Conservation (phyloP, 768 basidiomycete genomes). For the Mycena indigotica region DNA sequence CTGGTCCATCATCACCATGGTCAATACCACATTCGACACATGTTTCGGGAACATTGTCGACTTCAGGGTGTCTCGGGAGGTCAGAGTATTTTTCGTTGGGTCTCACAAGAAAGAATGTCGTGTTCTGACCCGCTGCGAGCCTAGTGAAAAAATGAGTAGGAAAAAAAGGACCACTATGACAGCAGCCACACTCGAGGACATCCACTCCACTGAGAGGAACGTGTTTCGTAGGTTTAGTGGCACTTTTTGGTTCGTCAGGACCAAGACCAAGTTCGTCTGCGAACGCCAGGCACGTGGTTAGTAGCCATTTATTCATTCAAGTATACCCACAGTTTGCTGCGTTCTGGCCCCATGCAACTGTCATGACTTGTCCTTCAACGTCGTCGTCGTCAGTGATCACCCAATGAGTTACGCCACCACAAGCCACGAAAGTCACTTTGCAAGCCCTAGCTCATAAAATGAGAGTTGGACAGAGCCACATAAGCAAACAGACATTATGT, state of each 20-base stretch:
- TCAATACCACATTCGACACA: constrained; percentile 77
- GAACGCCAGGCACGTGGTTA: background rate
- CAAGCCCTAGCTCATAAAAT: constrained; percentile 63
- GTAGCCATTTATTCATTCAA: background rate
- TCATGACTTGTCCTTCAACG: constrained; percentile 60
- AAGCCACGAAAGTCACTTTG: constrained; percentile 66
- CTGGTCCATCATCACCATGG: constrained; percentile 68
- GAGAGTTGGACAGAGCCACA: background rate
- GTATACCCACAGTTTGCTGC: constrained; percentile 68
- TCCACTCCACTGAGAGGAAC: constrained; percentile 74
- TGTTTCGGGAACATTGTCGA: constrained; percentile 63
- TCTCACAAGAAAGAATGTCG: constrained; percentile 78
- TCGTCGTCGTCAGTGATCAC: constrained; percentile 72
- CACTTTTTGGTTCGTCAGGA: constrained; percentile 78
- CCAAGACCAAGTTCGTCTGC: constrained; percentile 82
- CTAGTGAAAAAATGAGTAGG: constrained; percentile 41
- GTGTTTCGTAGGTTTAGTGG: constrained; percentile 79
- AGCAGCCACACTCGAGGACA: constrained; percentile 63
- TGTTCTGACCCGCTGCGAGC: constrained; percentile 84
- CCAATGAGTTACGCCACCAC: constrained; percentile 92
- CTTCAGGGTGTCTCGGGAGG: constrained; percentile 76
- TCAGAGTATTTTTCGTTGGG: constrained; percentile 68
- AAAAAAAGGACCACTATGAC: background rate
- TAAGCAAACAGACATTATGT: constrained; percentile 64
- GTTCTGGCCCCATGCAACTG: constrained; percentile 84